Percentiles rank a stretch among this genome's conserved stretches.
Evolutionary conservation across 2,329 filamentous ascomycete species (phyloP).

Genomic region (Coniochaeta hoffmannii): DNA sequence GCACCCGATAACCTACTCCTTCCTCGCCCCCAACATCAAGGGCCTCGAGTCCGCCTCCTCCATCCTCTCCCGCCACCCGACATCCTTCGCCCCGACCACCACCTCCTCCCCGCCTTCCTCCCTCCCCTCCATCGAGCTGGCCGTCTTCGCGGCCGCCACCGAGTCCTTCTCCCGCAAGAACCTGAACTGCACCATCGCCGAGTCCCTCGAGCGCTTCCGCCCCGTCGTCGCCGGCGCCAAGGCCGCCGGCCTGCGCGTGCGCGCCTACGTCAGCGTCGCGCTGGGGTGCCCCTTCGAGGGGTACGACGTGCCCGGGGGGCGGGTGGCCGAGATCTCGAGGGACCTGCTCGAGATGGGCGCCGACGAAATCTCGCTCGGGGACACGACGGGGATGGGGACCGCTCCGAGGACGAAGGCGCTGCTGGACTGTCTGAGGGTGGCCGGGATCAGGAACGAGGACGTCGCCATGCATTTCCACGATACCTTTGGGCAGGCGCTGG

Average conservation of each 20-base stretch:
- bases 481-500: slow-evolving; percentile 79
- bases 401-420: slow-evolving; percentile 61
- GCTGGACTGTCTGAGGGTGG: slow-evolving; percentile 55
- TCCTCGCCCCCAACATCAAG: slow-evolving; percentile 70
- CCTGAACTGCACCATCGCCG: slow-evolving; percentile 71
- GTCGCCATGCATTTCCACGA: slow-evolving; percentile 85
- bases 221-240: slow-evolving; percentile 65
- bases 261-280: slow-evolving; percentile 75
- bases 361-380: slow-evolving; percentile 83
- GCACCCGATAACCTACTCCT: slow-evolving; percentile 63
- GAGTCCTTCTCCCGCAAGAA: slow-evolving; percentile 76
- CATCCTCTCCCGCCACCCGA: slow-evolving; percentile 44
- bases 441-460: slow-evolving; percentile 61
- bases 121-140: slow-evolving; percentile 55
- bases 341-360: slow-evolving; percentile 77
- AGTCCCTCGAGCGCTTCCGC: slow-evolving; percentile 62
- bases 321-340: slow-evolving; percentile 58
- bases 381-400: slow-evolving; percentile 87
- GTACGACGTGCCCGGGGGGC: slow-evolving; percentile 53
- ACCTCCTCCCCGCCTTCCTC: slow-evolving; percentile 31
- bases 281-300: slow-evolving; percentile 74
- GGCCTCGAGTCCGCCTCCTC: slow-evolving; percentile 58
- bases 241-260: slow-evolving; percentile 56
- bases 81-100: slow-evolving; percentile 33
- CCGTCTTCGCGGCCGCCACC: slow-evolving; percentile 76